Conservation (phyloP, 352 stramenopile genomes). For the Phytophthora pini region DNA sequence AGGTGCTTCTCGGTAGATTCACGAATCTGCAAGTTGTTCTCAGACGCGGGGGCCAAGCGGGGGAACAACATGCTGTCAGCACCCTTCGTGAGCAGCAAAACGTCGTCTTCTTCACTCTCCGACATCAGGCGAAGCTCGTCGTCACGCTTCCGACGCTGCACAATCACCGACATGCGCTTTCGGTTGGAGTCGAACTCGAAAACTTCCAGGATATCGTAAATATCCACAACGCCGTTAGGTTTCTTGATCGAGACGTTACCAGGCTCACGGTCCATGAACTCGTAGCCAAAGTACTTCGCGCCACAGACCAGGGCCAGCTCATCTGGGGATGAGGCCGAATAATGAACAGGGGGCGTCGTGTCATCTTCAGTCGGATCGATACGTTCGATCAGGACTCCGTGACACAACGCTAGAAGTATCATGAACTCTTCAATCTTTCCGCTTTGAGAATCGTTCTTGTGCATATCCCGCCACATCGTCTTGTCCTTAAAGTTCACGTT, state of each 20-base stretch:
- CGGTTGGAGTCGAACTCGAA: constrained; percentile 94
- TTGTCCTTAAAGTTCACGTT: constrained; percentile 89
- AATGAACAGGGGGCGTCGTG: constrained; percentile 45
- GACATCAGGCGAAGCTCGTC: constrained; percentile 75
- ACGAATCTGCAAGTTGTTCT: constrained; percentile 48
- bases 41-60: constrained; percentile 49
- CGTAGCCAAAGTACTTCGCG: constrained; percentile 89
- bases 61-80: constrained; percentile 90
- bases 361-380: constrained; percentile 42
- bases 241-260: constrained; percentile 76
- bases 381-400: constrained; percentile 97
- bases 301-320: constrained; percentile 86
- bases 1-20: constrained; percentile 70
- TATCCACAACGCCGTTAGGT: constrained; percentile 57
- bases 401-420: constrained; percentile 88
- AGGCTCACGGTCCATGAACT: constrained; percentile 76
- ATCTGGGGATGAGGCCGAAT: constrained; percentile 92
- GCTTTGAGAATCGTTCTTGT: constrained; percentile 42
- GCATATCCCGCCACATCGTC: constrained; percentile 63
- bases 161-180: constrained; percentile 90
- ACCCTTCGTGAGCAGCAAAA: constrained; percentile 82
- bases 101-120: constrained; percentile 73
- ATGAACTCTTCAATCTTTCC: constrained; percentile 86
- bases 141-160: constrained; percentile 74
- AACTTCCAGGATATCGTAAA: constrained; percentile 92